Percentiles rank a stretch among this genome's conserved stretches.
Evolutionary conservation across 768 basidiomycete species (phyloP).

Genomic region (Mycena rebaudengoi): DNA sequence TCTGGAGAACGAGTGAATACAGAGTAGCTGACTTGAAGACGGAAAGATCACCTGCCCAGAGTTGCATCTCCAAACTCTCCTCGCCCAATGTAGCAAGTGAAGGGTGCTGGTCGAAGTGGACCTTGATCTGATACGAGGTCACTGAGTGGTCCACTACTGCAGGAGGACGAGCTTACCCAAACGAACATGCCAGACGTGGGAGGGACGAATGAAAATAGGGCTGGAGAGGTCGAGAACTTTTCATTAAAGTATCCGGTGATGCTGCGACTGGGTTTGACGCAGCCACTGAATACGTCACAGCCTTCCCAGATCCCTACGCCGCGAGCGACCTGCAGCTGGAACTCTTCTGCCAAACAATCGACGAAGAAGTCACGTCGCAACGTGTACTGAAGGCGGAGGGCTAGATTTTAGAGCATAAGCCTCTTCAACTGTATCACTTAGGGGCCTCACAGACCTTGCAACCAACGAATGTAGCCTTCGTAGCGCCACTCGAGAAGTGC

Average conservation of each 20-base stretch:
- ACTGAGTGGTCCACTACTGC: neutral
- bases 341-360: conserved; percentile 69
- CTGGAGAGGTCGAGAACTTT: conserved; percentile 42
- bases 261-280: conserved; percentile 39
- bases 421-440: neutral
- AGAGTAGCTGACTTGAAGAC: neutral
- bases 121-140: conserved; percentile 53
- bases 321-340: conserved; percentile 58
- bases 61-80: conserved; percentile 60
- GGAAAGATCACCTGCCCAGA: conserved; percentile 52
- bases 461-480: conserved; percentile 81
- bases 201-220: conserved; percentile 74
- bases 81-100: conserved; percentile 45
- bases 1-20: conserved; percentile 25
- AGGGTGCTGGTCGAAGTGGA: conserved; percentile 70
- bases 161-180: conserved; percentile 53
- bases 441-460: conserved; percentile 57
- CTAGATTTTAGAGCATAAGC: too few relatives aligned
- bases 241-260: conserved; percentile 42
- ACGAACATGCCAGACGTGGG: conserved; percentile 88
- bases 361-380: conserved; percentile 69
- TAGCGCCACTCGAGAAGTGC: conserved; percentile 73
- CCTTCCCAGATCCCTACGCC: conserved; percentile 42
- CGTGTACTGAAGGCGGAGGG: conserved; percentile 63
- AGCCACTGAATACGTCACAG: conserved; percentile 55